phyloP scores from a whole-genome alignment of 2,329 filamentous ascomycete species.

The Sporothrix brasiliensis region DNA sequence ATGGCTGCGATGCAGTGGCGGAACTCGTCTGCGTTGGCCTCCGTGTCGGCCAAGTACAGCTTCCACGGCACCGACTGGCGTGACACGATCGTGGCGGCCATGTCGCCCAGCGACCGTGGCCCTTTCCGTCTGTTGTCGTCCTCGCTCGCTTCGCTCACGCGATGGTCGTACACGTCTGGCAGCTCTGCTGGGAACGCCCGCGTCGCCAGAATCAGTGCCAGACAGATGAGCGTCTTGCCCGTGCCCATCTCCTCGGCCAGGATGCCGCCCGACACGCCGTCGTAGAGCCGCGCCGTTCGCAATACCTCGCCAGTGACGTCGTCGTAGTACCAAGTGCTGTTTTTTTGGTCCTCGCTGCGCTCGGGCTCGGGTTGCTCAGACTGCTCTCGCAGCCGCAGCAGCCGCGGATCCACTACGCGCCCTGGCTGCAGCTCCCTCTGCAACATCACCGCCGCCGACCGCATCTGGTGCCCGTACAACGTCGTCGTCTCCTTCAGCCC shows the following conservation, averaged over 20 bases:
- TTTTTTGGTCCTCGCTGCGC: slow-evolving; percentile 48
- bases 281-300: slow-evolving; percentile 70
- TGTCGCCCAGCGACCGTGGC: slow-evolving; percentile 67
- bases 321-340: slow-evolving; percentile 68
- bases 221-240: slow-evolving; percentile 86
- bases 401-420: slow-evolving; percentile 71
- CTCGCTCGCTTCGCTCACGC: slow-evolving; percentile 38
- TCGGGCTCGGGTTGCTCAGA: slow-evolving; percentile 30
- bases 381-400: slow-evolving; percentile 61
- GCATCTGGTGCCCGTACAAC: slow-evolving; percentile 77
- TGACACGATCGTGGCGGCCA: slow-evolving; percentile 70
- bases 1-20: slow-evolving; percentile 60
- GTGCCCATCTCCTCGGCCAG: slow-evolving; percentile 78
- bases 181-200: slow-evolving; percentile 67
- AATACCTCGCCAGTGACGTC: slow-evolving; percentile 64
- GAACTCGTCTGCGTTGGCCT: slow-evolving; percentile 54
- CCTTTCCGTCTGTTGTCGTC: neutral
- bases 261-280: slow-evolving; percentile 74
- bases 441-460: slow-evolving; percentile 81
- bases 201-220: slow-evolving; percentile 75
- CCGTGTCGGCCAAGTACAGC: slow-evolving; percentile 52
- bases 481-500: slow-evolving; percentile 66
- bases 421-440: slow-evolving; percentile 72
- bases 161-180: slow-evolving; percentile 50
- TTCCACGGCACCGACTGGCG: slow-evolving; percentile 72